Evolutionary conservation across 768 basidiomycete species (phyloP).

Genomic region (Aureoboletus auriporus): DNA sequence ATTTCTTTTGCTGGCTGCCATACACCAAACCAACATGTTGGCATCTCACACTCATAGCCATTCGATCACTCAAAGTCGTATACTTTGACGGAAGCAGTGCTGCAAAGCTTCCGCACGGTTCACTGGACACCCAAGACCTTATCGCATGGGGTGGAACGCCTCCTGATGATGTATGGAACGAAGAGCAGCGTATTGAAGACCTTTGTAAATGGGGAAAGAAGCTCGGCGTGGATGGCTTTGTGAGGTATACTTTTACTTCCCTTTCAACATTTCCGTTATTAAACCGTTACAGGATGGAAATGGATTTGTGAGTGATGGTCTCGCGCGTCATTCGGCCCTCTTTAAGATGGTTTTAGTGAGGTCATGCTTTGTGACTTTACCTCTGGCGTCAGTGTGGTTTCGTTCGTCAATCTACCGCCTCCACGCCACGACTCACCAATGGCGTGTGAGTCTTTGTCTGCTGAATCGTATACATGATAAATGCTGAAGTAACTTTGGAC

Average conservation of each 20-base stretch:
- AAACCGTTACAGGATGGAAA: slow-evolving; percentile 22
- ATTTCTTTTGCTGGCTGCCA: slow-evolving; percentile 32
- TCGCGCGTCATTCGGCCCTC: neutral
- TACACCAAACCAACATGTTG: slow-evolving; percentile 6
- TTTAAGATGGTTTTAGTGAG: neutral
- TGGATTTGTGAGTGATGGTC: slow-evolving; percentile 3
- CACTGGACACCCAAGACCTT: slow-evolving; percentile 47
- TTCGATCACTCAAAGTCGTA: slow-evolving; percentile 29
- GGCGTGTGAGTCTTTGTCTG: too few relatives aligned
- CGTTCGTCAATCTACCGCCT: neutral
- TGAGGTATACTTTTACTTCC: slow-evolving; percentile 30
- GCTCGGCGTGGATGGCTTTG: slow-evolving; percentile 42
- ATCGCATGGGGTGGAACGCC: slow-evolving; percentile 26
- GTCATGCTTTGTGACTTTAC: neutral
- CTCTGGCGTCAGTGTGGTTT: neutral
- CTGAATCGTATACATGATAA: too few relatives aligned
- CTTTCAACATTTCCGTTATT: neutral
- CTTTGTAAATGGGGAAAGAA: slow-evolving; percentile 44
- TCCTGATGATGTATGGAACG: neutral
- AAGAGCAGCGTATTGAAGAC: neutral
- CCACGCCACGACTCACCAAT: too few relatives aligned
- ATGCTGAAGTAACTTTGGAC: too few relatives aligned
- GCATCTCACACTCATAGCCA: slow-evolving; percentile 14
- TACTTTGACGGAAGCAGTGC: slow-evolving; percentile 50
- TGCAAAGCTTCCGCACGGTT: slow-evolving; percentile 27